Evolutionary conservation across 2,329 filamentous ascomycete species (phyloP), one percentile per base, ranked within the genome.

Genomic region (Bretziella fagacearum): DNA sequence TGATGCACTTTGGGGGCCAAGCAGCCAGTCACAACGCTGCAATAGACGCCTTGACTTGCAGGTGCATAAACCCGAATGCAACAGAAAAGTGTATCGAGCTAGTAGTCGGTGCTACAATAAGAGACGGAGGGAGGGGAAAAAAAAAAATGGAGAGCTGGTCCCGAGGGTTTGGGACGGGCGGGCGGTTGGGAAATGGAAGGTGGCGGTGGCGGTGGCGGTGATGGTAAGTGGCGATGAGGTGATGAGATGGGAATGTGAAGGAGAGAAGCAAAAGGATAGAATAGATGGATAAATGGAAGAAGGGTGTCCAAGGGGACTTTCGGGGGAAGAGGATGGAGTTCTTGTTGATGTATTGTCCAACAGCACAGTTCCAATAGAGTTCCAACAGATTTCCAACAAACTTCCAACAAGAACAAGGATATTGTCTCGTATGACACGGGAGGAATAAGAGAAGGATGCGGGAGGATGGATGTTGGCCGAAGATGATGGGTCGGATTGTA

Each of bases 31-130:
- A 44, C n/a, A 32, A 23, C 41, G 3, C 8, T 6, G 10, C 13
- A 23, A 44, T 44, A 44, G 22, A 25, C 41, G 41, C 41, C 27
- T 13, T 30, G 26, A 5, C 41, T 17, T 44, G 39, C 23, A 42
- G 22, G 13, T 30, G 23, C 35, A 39, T 39, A 39, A 20, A 22
- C 17, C 11, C 25, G 17, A 26, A 27, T 42, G 25, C 39, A 42
- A 39, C 35, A 22, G n/a, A n/a, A n/a, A n/a, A n/a, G n/a, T n/a
- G n/a, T n/a, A n/a, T n/a, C n/a, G n/a, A n/a, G n/a, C n/a, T n/a
- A n/a, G n/a, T n/a, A n/a, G n/a, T n/a, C n/a, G n/a, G n/a, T n/a
- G n/a, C n/a, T n/a, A n/a, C n/a, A n/a, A n/a, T n/a, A n/a, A n/a
- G n/a, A n/a, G n/a, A n/a, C n/a, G n/a, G n/a, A n/a, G n/a, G n/a